These are phyloP conservation scores for Blastobotrys malaysiensis DNA, from an alignment of 1,139 yeast genomes.

Conservation along the genomic window DNA sequence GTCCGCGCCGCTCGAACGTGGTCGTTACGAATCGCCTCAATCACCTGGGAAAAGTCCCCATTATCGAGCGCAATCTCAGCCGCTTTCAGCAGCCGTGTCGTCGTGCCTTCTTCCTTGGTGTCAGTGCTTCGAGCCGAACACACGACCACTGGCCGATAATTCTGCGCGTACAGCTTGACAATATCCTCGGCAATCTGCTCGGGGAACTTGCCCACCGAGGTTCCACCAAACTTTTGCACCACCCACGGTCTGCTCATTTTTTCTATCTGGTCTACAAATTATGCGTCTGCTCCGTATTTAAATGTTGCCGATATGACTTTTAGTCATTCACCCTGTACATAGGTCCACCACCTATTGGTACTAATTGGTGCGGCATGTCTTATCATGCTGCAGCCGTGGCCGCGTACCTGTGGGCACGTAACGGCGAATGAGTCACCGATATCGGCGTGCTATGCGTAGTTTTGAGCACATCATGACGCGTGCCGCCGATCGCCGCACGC, in stretches of 20 bases:
- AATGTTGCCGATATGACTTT: background rate
- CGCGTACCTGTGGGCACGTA: background rate
- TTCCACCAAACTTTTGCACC: constrained; percentile 95
- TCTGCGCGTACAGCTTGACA: constrained; percentile 56
- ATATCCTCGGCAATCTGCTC: constrained; percentile 78
- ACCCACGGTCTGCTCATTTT: constrained; percentile 49
- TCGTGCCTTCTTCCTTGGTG: constrained; percentile 91
- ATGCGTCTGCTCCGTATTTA: background rate
- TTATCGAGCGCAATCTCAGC: constrained; percentile 69
- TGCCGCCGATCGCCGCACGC: background rate
- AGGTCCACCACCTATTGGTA: background rate
- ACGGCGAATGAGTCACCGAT: background rate
- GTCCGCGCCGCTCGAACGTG: constrained; percentile 69
- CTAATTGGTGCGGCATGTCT: background rate
- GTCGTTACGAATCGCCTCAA: constrained; percentile 66
- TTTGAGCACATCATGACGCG: background rate
- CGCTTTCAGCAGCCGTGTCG: constrained; percentile 66
- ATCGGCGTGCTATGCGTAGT: background rate
- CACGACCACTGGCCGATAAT: constrained; percentile 82
- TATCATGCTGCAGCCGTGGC: background rate
- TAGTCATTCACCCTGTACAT: no score
- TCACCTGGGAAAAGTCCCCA: constrained; percentile 36
- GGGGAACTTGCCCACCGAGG: constrained; percentile 95
- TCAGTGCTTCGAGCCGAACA: constrained; percentile 92
- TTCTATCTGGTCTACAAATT: background rate